Conservation (phyloP, 805 yeast species). For the Wickerhamiella shivajii region DNA sequence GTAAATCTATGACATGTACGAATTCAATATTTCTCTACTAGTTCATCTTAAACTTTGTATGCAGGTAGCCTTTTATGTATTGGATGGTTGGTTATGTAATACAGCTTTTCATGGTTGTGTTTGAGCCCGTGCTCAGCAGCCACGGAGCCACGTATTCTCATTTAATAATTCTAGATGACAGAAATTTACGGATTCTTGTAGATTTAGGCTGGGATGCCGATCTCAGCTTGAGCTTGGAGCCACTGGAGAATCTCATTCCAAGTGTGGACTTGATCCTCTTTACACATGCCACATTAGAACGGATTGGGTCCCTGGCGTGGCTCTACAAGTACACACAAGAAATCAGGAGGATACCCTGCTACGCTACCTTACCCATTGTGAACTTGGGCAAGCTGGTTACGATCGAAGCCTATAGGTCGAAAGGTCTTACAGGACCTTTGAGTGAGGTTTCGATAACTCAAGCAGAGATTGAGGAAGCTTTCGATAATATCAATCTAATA, state of each 20-base stretch:
- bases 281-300: conserved; percentile 77
- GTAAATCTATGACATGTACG: no score
- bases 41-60: no score
- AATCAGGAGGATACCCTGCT: conserved; percentile 54
- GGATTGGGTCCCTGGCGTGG: conserved; percentile 63
- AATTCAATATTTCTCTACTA: no score
- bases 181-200: conserved; percentile 21
- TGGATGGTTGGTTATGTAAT: neutral
- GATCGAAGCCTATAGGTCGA: conserved; percentile 62
- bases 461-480: conserved; percentile 63
- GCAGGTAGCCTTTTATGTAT: no score
- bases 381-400: conserved; percentile 77
- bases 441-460: conserved; percentile 30
- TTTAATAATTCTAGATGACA: conserved; percentile 23
- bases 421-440: conserved; percentile 62
- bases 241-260: conserved; percentile 29
- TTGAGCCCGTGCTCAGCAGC: conserved; percentile 18
- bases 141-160: conserved; percentile 19
- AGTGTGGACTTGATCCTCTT: conserved; percentile 53
- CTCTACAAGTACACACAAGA: conserved; percentile 43
- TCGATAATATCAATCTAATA: conserved; percentile 52
- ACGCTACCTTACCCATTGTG: conserved; percentile 79
- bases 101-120: conserved; percentile 22
- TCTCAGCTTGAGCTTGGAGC: conserved; percentile 14
- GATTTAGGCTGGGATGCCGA: conserved; percentile 30